phyloP scores from a whole-genome alignment of 805 yeast genomes.

The Candida ipomoeae region DNA sequence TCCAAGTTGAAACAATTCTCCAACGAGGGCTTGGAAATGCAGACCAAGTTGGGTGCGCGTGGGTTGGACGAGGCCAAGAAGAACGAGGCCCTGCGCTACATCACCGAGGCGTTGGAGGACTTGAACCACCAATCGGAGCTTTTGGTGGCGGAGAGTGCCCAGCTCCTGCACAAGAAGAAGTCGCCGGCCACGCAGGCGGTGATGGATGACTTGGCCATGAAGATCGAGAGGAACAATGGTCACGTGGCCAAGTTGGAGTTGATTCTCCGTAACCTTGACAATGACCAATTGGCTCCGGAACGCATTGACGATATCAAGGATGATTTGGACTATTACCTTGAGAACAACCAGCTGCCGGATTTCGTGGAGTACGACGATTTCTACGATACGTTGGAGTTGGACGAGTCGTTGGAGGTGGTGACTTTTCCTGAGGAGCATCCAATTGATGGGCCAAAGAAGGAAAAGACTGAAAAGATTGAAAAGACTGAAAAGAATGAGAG shows the following conservation, averaged over 20 bases:
- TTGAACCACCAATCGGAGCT: constrained; percentile 76
- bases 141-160: constrained; percentile 62
- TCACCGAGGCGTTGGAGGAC: constrained; percentile 71
- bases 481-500: not conserved
- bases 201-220: constrained; percentile 58
- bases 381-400: constrained; percentile 80
- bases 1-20: constrained; percentile 93
- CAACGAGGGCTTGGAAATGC: constrained; percentile 82
- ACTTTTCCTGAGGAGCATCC: not conserved
- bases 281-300: constrained; percentile 72
- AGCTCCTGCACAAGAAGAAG: constrained; percentile 43
- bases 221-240: constrained; percentile 68
- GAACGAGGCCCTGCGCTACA: constrained; percentile 64
- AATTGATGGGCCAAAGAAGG: no score
- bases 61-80: constrained; percentile 64
- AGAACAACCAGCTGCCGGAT: constrained; percentile 87
- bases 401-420: constrained; percentile 29
- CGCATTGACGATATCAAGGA: constrained; percentile 74
- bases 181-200: constrained; percentile 54
- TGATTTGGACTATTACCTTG: constrained; percentile 89
- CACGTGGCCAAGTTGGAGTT: constrained; percentile 77
- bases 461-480: not conserved
- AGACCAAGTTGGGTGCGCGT: constrained; percentile 42
- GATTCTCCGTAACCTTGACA: constrained; percentile 67
- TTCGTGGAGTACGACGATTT: constrained; percentile 91